These are phyloP conservation scores for Isabelozyma gotoi DNA, from an alignment of 805 yeast species.

Conservation along the genomic window DNA sequence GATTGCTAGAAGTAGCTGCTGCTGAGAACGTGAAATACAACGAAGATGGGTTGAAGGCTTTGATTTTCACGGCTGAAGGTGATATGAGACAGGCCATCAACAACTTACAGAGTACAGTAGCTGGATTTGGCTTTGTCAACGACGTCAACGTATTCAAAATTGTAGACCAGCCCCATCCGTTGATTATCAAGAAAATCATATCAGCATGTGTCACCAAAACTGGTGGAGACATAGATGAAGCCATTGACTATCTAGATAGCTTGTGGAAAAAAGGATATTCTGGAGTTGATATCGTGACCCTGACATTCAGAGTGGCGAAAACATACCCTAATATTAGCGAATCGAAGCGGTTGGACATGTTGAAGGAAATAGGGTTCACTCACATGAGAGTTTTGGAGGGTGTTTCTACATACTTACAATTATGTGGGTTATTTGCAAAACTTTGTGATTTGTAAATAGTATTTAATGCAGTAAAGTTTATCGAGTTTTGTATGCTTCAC, in stretches of 20 bases:
- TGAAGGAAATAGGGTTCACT: slow-evolving; percentile 83
- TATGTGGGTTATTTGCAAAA: slow-evolving; percentile 78
- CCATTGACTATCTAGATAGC: slow-evolving; percentile 60
- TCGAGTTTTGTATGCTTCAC: slow-evolving; percentile 34
- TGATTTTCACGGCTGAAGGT: slow-evolving; percentile 94
- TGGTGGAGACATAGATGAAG: slow-evolving; percentile 53
- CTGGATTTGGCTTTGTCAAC: slow-evolving; percentile 90
- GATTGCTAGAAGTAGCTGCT: slow-evolving; percentile 70
- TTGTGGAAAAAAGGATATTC: slow-evolving; percentile 91
- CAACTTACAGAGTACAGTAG: slow-evolving; percentile 88
- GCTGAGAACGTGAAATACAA: slow-evolving; percentile 73
- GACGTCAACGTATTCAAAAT: slow-evolving; percentile 91
- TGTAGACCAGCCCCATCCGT: slow-evolving; percentile 95
- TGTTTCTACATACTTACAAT: slow-evolving; percentile 80
- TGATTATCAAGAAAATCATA: slow-evolving; percentile 67
- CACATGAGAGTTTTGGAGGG: slow-evolving; percentile 95
- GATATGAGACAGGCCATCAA: slow-evolving; percentile 98
- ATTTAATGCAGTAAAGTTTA: slow-evolving; percentile 1
- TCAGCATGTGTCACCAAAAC: slow-evolving; percentile 38
- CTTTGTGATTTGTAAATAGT: slow-evolving; percentile 28
- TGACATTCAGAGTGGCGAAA: slow-evolving; percentile 86
- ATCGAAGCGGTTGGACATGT: slow-evolving; percentile 65
- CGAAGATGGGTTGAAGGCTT: slow-evolving; percentile 89
- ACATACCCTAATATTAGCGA: slow-evolving; percentile 69
- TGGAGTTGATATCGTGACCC: slow-evolving; percentile 88